Base-by-base conservation (phyloP, 2,329 filamentous ascomycete genomes). In the Clonostachys sp. region DNA sequence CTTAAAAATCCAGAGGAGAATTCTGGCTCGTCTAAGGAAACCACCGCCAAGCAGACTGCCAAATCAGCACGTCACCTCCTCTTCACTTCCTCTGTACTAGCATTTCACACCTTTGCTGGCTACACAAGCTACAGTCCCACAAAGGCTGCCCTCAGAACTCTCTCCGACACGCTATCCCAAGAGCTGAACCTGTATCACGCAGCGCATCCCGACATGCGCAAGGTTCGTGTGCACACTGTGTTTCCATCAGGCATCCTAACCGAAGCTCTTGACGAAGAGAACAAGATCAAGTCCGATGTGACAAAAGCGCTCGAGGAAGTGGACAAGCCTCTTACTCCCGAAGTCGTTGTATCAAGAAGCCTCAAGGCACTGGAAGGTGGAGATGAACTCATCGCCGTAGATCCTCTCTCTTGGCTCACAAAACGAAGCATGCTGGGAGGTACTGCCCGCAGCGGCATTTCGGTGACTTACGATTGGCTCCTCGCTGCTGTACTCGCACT, bases 91-190 rank as follows among this genome's bases (percentile, higher is more conserved):
- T 90, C 86, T 9, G 76, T 83, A 2, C 67, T 83, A 14, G 84
- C 84, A 2, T 84, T 92, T 57, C 80, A 83, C 53, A 78, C 86
- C 10, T 61, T 92, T 14, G 77, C 81, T 20, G 90, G 90, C 33
- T 95, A 95, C 64, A 74, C 74, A 0, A 78, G 87, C 0, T 95
- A 95, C 64, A 78, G 80, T 2, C 87, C 89, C 8, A 74, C 84
- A 43, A 95, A 95, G 68, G 81, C 84, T 36, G 90, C 89, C 3
- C 74, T 95, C 55, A 82, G 87, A 48, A 83, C 80, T 12, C 72
- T 95, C 10, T 83, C 85, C 47, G 90, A 95, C 62, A 83, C 82
- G 0, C 72, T 95, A 41, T 80, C 78, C 18, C 86, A 89, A 59
- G 90, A 95, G 67, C 68, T 91, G 38, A 75, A 87, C 56, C 72